Conservation (phyloP, 371 early-diverging fungal genomes). For the Phascolomyces articulosus region DNA sequence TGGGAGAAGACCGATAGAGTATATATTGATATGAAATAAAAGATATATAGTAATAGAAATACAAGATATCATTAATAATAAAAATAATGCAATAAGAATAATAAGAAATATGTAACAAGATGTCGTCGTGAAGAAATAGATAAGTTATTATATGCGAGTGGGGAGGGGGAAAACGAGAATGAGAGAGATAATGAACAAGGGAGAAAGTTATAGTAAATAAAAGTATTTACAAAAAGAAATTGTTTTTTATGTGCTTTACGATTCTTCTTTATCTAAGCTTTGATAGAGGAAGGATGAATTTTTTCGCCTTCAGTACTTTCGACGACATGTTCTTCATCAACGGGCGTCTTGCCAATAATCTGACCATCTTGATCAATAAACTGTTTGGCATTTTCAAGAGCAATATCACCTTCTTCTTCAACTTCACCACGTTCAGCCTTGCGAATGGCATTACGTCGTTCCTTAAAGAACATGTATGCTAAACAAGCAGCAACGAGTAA, state of each 20-base stretch:
- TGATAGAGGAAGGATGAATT: not conserved
- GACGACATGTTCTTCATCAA: not conserved
- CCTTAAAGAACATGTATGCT: conserved; percentile 49
- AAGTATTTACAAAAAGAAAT: not conserved
- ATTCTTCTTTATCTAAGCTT: not conserved
- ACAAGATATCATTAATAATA: too few relatives aligned
- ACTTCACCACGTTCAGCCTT: conserved; percentile 29
- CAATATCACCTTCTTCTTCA: conserved; percentile 30
- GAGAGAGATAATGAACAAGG: too few relatives aligned
- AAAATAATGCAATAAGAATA: too few relatives aligned
- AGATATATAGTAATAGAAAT: too few relatives aligned
- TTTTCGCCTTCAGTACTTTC: not conserved
- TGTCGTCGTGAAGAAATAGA: too few relatives aligned
- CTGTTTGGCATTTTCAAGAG: conserved; percentile 30
- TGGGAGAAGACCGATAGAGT: too few relatives aligned
- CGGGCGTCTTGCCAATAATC: conserved; percentile 18
- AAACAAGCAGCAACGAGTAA: conserved; percentile 49
- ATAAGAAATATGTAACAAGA: too few relatives aligned
- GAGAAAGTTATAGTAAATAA: not conserved
- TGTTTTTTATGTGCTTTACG: not conserved
- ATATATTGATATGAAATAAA: too few relatives aligned
- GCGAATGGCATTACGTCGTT: conserved; percentile 24
- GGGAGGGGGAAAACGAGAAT: too few relatives aligned
- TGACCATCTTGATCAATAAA: conserved; percentile 30
- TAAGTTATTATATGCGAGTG: too few relatives aligned